Evolutionary conservation across 192 early-diverging fungal genomes (phyloP), one percentile per base, ranked within the genome.

Genomic region (Dissophora ornata): DNA sequence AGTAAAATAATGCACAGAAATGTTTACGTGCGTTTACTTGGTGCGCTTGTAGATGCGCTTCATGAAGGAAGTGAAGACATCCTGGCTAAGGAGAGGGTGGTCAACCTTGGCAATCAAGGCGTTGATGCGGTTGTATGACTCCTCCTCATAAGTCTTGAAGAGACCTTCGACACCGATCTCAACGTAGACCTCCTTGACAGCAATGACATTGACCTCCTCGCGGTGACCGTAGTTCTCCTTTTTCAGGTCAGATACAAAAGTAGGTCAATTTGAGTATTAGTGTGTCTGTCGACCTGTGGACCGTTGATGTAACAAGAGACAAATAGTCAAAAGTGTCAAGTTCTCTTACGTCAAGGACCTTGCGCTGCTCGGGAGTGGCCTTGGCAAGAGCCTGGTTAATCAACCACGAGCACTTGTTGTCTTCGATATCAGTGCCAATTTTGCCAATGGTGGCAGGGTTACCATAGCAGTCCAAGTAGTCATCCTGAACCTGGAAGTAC

Each of bases 331-430:
- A n/a, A n/a, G n/a, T 38, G 36, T 38, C 36, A 38, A 13, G 36
- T 9, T 13, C 36, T 64, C 82, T 71, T 82, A 90, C 91, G 51
- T 93, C 91, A 11, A 98, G 87, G 2, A 93, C 34, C 81, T 90
- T 79, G 59, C 94, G 89, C 84, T 99, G 97, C 66, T 92, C 94
- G 38, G 90, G 80, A n/a, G 80, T 85, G 48, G 87, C 90, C 48
- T 82, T 86, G 65, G 81, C 83, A 22, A 99, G 86, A 1, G 97
- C 97, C 83, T 96, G 91, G 67, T 96, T 95, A 69, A 99, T 92
- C 62, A 98, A 82, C 97, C 97, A 99, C 19, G 92, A 94, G 84
- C 97, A 99, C 88, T 99, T 99, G 90, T 99, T 99, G 82, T 98
- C 97, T 84, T 98, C 91, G 52, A 99, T 99, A 78, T 99, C 97